Base-by-base conservation (phyloP, 495 filamentous ascomycete species). In the Aeminium ludgeri region DNA sequence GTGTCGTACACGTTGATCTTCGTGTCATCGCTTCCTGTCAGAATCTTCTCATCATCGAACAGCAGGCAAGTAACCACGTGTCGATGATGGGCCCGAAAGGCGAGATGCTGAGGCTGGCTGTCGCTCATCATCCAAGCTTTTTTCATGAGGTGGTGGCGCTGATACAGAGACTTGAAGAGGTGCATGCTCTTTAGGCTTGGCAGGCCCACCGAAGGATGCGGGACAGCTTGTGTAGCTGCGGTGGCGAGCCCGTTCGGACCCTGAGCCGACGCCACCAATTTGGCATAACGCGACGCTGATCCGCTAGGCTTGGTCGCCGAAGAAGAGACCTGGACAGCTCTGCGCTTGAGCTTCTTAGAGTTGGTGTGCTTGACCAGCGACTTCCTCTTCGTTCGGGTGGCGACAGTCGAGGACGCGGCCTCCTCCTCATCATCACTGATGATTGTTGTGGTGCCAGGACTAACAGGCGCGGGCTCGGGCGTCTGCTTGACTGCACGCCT, bases 1-100 rank as follows among this genome's bases (percentile, higher is more conserved):
- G 89, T 99, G 53, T 96, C 86, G 56, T 96, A 99, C 31, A 99
- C 87, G 54, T 96, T 85, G 56, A 99, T 99, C 44, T 93, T 80
- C 8, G 86, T 92, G 56, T 99, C 89, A 59, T 99, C 89, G 50
- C 86, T 95, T 20, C 89, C 89, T 10, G 91, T 99, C 43, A 99
- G 65, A 41, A 99, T 93, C 60, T 96, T 96, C 62, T 96, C 89
- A 20, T 82, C 79, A 51, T 99, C 89, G 50, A 99, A 96, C 51
- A 96, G 86, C 38, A 99, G 68, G 51, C 89, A 99, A 6, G 89
- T 99, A 15, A 99, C 91, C 34, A 99, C 89, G 61, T 96, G 86
- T 3, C 86, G 74, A 41, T 87, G 83, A 52, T 99, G 89, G 4
- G 91, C 89, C 2, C 84, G 76, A 61, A 99, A 96, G 10, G 91